Evolutionary conservation across 805 yeast genomes (phyloP), one percentile per base, ranked within the genome.

Genomic region (Metschnikowia noctiluminum): DNA sequence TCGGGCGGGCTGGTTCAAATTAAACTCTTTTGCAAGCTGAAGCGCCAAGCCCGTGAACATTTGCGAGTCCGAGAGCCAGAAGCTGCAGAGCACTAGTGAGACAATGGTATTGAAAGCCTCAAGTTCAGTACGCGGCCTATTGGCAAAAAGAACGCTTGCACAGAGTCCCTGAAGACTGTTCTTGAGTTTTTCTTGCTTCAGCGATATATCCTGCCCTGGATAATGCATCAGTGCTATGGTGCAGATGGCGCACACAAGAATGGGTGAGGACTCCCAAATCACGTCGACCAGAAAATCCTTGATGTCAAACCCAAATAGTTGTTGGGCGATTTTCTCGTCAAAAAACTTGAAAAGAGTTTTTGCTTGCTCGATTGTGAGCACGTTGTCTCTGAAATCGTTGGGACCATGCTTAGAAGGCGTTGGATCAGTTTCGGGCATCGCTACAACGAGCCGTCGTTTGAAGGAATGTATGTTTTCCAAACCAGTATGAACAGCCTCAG

Each of bases 1-100:
- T 1, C 34, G 35, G 6, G 36, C 32, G 2, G 51, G 55, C 31
- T 42, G 47, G 13, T 37, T 48, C 11, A 71, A 68, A 21, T 61
- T 56, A 52, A 78, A 68, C 44, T 75, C 80, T 48, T 77, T 77
- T 0, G 88, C 87, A 28, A 84, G 62, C 57, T 84, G 87, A n/a
- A 84, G 59, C 0, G 89, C 89, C 41, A 84, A 59, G 0, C 87
- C 85, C 1, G 86, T 80, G 56, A 82, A 81, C 78, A 81, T 74
- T 57, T 81, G 86, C 14, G 80, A 76, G 52, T 83, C 77, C 16
- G 84, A 77, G 41, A 84, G 72, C 89, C 89, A 84, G 57, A 84
- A 81, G 41, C 87, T 84, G 53, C 86, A 82, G 27, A 84, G 74
- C 38, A 84, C 76, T 35, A 84, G 67, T 0, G 85, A 87, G 16